Conservation (phyloP, 176 grass and related monocot genomes). For the Saccharum officinarum region DNA sequence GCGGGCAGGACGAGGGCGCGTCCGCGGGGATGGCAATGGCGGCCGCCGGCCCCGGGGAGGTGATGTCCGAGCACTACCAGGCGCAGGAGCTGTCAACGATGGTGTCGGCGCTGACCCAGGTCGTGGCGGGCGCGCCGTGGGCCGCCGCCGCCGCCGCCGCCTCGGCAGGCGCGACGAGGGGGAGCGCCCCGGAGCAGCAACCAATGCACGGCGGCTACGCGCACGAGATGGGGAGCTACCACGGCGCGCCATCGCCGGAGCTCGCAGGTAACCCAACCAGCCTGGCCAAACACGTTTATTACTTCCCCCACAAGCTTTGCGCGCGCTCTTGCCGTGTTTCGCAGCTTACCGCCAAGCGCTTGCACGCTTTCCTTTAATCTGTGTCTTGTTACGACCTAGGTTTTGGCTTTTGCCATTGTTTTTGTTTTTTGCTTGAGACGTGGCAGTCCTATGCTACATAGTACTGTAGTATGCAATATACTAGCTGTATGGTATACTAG, state of each 20-base stretch:
- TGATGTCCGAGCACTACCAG: constrained; percentile 53
- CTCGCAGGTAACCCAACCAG: constrained; percentile 29
- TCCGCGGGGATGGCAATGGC: background rate
- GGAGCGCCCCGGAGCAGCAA: constrained; percentile 26
- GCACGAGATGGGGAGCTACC: constrained; percentile 27
- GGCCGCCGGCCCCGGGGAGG: constrained; percentile 7
- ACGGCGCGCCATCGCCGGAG: constrained; percentile 37
- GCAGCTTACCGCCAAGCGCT: background rate
- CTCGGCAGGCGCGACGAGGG: background rate
- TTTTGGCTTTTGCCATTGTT: background rate
- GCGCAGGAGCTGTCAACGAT: constrained; percentile 65
- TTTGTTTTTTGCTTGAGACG: constrained; percentile 10
- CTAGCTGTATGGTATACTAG: background rate
- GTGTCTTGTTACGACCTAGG: background rate
- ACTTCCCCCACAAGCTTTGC: background rate
- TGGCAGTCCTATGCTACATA: too few species aligned
- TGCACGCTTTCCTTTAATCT: background rate
- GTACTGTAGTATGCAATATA: too few species aligned
- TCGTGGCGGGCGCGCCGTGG: constrained; percentile 40
- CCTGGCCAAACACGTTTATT: background rate
- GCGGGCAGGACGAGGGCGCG: background rate
- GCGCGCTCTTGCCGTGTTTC: background rate
- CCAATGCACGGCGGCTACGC: constrained; percentile 41
- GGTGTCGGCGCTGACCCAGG: constrained; percentile 74
- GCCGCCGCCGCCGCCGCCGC: background rate